Conservation (phyloP, 2,329 filamentous ascomycete species). For the Proliferodiscus dingleyae region DNA sequence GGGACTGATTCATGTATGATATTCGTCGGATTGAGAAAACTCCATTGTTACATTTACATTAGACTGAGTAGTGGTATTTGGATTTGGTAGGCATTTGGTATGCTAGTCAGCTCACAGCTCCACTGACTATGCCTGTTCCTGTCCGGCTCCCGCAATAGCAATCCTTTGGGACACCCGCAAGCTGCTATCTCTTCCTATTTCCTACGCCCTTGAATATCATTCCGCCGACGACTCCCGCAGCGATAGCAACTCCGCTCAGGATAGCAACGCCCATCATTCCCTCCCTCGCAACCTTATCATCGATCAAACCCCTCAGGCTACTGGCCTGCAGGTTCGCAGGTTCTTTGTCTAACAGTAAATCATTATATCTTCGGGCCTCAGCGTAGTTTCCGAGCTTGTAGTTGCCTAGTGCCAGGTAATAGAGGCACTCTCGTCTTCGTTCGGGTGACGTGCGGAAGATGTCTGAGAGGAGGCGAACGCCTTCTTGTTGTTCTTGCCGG, state of each 20-base stretch:
- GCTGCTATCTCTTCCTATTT: conserved; percentile 40
- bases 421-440: conserved; percentile 92
- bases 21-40: background rate
- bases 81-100: too few species aligned
- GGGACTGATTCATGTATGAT: background rate
- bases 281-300: conserved; percentile 94
- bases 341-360: conserved; percentile 84
- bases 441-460: conserved; percentile 94
- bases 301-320: conserved; percentile 81
- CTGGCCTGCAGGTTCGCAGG: conserved; percentile 85
- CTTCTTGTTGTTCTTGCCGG: conserved; percentile 86
- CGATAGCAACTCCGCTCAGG: conserved; percentile 85
- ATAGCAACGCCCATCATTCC: conserved; percentile 93
- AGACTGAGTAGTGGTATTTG: conserved; percentile 1
- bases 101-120: conserved; percentile 20
- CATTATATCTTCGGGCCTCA: conserved; percentile 91
- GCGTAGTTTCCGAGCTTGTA: conserved; percentile 98
- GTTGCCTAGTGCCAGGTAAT: conserved; percentile 95
- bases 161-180: conserved; percentile 2
- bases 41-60: conserved; percentile 5
- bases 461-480: conserved; percentile 87
- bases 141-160: conserved; percentile 1
- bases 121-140: conserved; percentile 8
- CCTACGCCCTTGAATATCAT: conserved; percentile 74
- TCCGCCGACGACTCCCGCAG: conserved; percentile 87